Conservation (phyloP, 805 yeast genomes). For the Teunomyces pallodes region DNA sequence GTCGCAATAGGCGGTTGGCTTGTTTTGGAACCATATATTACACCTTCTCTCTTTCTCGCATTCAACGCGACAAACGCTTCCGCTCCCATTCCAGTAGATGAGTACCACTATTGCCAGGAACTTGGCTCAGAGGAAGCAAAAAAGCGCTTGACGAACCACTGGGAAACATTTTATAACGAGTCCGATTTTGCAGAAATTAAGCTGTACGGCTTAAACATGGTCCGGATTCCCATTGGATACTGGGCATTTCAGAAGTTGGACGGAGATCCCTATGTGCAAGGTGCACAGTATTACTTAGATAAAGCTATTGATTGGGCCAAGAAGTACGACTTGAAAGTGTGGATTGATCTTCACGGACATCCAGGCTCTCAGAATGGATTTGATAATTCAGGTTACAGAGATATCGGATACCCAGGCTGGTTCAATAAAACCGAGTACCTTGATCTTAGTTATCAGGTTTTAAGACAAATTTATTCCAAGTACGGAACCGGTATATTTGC, state of each 20-base stretch:
- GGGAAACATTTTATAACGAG: constrained; percentile 59
- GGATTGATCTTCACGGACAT: constrained; percentile 77
- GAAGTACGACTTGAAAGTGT: constrained; percentile 56
- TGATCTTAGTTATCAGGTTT: constrained; percentile 29
- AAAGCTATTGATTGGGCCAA: constrained; percentile 68
- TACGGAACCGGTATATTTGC: constrained; percentile 31
- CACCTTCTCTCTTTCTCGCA: constrained; percentile 57
- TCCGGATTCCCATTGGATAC: constrained; percentile 77
- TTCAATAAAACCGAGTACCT: constrained; percentile 27
- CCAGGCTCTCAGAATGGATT: constrained; percentile 89
- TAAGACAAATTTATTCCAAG: constrained; percentile 30
- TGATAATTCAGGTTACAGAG: constrained; percentile 74
- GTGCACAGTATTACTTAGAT: constrained; percentile 63
- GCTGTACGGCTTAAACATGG: constrained; percentile 58
- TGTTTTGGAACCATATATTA: constrained; percentile 67
- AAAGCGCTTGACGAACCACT: constrained; percentile 47
- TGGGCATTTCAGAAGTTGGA: constrained; percentile 63
- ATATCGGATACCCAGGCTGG: constrained; percentile 35
- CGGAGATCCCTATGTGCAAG: constrained; percentile 63
- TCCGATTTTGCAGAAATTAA: constrained; percentile 53
- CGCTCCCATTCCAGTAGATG: constrained; percentile 53
- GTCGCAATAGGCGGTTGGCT: constrained; percentile 73
- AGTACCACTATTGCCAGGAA: constrained; percentile 49
- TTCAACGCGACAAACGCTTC: constrained; percentile 25
- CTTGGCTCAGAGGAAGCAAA: constrained; percentile 50